Conservation (phyloP, 192 early-diverging fungal species). For the Podila epigama region DNA sequence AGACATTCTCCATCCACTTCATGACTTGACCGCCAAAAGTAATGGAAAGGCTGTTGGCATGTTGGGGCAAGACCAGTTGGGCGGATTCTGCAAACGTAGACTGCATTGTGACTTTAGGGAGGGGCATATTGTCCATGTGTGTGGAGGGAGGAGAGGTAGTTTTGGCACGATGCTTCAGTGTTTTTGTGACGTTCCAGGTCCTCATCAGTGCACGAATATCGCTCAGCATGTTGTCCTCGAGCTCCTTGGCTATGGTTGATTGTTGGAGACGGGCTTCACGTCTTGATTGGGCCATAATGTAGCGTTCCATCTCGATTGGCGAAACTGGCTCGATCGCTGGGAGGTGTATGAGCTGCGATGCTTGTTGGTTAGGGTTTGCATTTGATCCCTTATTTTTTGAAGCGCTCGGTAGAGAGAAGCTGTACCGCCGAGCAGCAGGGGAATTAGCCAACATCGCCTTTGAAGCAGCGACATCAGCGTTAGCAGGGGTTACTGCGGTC, state of each 20-base stretch:
- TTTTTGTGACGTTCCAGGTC: constrained; percentile 45
- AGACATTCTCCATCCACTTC: constrained; percentile 74
- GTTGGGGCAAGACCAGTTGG: constrained; percentile 75
- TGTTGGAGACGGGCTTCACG: constrained; percentile 50
- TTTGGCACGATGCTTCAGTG: constrained; percentile 12
- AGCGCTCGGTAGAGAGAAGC: constrained; percentile 33
- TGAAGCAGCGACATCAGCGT: constrained; percentile 3
- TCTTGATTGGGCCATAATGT: constrained; percentile 64
- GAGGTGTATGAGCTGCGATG: constrained; percentile 42
- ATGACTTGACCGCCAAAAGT: constrained; percentile 80
- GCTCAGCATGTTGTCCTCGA: constrained; percentile 31
- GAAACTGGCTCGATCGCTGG: constrained; percentile 61
- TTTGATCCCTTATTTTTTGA: background rate
- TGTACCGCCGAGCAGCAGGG: constrained; percentile 30
- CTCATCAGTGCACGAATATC: constrained; percentile 53
- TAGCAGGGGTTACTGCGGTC: constrained; percentile 3
- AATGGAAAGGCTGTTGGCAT: constrained; percentile 70
- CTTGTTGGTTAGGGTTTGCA: background rate
- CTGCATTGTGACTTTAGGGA: constrained; percentile 37
- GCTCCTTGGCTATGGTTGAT: constrained; percentile 17
- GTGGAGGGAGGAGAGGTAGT: background rate
- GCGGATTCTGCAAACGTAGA: constrained; percentile 67
- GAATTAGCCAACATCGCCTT: constrained; percentile 21
- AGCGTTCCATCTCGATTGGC: constrained; percentile 59
- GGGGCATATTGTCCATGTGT: constrained; percentile 5